phyloP scores from a whole-genome alignment of 176 grass and related monocot species.

The Eleusine indica region DNA sequence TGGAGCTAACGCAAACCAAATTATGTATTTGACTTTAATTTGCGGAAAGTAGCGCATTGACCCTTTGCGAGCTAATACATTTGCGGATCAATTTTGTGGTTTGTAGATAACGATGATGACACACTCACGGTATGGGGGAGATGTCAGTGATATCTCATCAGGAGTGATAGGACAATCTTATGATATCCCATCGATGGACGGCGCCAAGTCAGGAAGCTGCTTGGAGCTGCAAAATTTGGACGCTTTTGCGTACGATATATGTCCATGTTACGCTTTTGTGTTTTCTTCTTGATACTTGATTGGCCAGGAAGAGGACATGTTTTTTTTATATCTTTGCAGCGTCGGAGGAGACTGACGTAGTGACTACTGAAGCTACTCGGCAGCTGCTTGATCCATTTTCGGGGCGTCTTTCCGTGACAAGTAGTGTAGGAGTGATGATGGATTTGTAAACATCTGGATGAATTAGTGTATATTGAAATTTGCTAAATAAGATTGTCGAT shows the following conservation, averaged over 20 bases:
- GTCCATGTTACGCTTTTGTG: slow-evolving; percentile 32
- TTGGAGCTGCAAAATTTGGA: slow-evolving; percentile 30
- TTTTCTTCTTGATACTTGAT: neutral
- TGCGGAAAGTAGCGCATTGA: slow-evolving; percentile 41
- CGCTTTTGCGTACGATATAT: slow-evolving; percentile 2
- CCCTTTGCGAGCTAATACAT: neutral
- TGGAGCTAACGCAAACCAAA: slow-evolving; percentile 26
- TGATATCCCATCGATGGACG: neutral
- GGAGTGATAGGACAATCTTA: neutral
- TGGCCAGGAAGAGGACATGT: neutral
- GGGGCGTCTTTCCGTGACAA: no score
- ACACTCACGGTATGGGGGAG: slow-evolving; percentile 46
- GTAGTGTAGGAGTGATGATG: no score
- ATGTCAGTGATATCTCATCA: slow-evolving; percentile 18
- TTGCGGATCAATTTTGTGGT: slow-evolving; percentile 13
- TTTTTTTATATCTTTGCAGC: slow-evolving; percentile 35
- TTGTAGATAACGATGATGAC: slow-evolving; percentile 47
- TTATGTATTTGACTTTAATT: slow-evolving; percentile 22
- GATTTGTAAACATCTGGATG: no score
- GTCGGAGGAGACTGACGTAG: slow-evolving; percentile 2
- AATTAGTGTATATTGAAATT: no score
- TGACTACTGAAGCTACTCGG: slow-evolving; percentile 49
- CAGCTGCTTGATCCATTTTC: neutral
- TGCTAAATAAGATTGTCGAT: no score
- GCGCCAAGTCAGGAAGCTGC: slow-evolving; percentile 49